A percentile compares a stretch with the other conserved stretches of the same genome.
Evolutionary conservation across 169 alveolate genomes (phyloP).

Genomic region (Toxoplasma gondii): DNA sequence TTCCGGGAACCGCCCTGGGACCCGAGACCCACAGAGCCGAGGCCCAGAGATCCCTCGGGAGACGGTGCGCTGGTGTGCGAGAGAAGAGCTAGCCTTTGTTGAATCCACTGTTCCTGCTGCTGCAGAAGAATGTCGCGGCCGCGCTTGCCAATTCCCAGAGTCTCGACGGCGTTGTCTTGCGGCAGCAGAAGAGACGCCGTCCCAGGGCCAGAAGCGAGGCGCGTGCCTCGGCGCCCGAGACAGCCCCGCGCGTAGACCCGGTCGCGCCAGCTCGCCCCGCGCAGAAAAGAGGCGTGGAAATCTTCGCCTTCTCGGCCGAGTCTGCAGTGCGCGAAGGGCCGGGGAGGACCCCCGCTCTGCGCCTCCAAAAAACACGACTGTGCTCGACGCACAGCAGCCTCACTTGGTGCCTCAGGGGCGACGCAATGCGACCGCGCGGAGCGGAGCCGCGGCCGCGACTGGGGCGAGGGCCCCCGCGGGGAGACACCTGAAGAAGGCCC

Average conservation of each 20-base stretch:
- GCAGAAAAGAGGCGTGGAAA: background rate
- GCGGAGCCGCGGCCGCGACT: too few relatives aligned
- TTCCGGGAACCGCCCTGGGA: too few relatives aligned
- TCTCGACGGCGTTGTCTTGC: conserved; percentile 16
- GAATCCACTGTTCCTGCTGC: conserved; percentile 43
- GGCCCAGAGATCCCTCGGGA: background rate
- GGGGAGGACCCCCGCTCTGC: too few relatives aligned
- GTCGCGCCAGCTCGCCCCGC: background rate
- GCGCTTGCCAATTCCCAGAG: conserved; percentile 13
- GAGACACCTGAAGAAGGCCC: too few relatives aligned
- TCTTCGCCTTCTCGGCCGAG: background rate
- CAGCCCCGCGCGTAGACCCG: background rate
- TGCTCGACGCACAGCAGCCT: too few relatives aligned
- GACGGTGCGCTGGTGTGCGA: too few relatives aligned
- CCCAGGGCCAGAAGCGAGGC: background rate
- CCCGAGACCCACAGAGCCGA: background rate
- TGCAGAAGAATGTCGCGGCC: conserved; percentile 1
- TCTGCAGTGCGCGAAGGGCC: background rate
- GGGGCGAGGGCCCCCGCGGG: too few relatives aligned
- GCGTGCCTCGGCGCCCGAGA: background rate
- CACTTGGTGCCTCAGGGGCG: too few relatives aligned
- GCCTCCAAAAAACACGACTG: too few relatives aligned
- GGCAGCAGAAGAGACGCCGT: conserved; percentile 3
- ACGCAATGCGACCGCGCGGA: too few relatives aligned
- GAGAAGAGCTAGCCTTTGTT: background rate